phyloP scores from a whole-genome alignment of 164 flowering plant species.

The Brasenia schreberi region DNA sequence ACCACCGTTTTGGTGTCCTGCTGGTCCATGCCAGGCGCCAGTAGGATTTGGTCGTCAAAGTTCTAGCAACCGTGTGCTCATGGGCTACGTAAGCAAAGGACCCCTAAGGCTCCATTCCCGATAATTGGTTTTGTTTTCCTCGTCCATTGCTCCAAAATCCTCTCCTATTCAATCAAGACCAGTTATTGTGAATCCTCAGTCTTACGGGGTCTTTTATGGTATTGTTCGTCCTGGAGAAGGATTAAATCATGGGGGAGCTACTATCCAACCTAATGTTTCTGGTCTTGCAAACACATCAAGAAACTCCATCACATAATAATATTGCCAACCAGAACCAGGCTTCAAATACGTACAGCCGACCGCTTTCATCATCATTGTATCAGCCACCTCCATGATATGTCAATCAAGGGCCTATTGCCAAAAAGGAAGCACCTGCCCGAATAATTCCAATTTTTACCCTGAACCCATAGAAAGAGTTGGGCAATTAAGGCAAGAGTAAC shows the following conservation, averaged over 20 bases:
- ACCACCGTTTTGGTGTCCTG: too few species aligned
- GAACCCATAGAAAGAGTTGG: constrained; percentile 91
- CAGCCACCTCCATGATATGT: constrained; percentile 56
- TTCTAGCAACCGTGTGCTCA: too few species aligned
- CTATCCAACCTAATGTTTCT: background rate
- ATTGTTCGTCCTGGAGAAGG: background rate
- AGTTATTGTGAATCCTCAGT: background rate
- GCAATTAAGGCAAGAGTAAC: constrained; percentile 94
- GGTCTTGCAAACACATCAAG: background rate
- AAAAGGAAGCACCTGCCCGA: constrained; percentile 71
- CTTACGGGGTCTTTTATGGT: background rate
- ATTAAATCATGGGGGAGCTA: background rate
- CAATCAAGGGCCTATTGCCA: constrained; percentile 73
- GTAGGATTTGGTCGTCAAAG: too few species aligned
- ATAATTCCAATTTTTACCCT: constrained; percentile 81
- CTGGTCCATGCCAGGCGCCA: too few species aligned
- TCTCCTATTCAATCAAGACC: background rate
- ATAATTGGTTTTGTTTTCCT: too few species aligned
- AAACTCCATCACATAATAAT: background rate
- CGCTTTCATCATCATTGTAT: constrained; percentile 32
- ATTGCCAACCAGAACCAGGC: background rate
- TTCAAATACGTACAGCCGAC: constrained; percentile 6
- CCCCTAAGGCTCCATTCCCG: too few species aligned
- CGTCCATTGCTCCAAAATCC: constrained; percentile 2
- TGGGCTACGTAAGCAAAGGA: too few species aligned